Conservation (phyloP, 805 yeast genomes). For the Starmera dryadoides region DNA sequence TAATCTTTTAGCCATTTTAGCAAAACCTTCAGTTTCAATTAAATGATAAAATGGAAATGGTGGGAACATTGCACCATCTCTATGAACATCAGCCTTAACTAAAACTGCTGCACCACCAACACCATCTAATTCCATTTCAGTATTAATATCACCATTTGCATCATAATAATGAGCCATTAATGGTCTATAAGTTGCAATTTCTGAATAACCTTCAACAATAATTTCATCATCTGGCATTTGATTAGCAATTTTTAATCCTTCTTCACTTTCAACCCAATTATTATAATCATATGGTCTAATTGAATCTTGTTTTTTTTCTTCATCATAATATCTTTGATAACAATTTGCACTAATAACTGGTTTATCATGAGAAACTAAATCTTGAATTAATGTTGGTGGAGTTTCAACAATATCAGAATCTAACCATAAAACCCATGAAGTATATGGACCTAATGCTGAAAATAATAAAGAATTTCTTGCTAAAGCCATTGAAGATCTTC, state of each 20-base stretch:
- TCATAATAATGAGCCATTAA: constrained; percentile 88
- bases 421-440: constrained; percentile 94
- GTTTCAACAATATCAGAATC: constrained; percentile 94
- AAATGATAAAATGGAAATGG: constrained; percentile 95
- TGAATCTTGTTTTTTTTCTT: constrained; percentile 43
- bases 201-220: constrained; percentile 89
- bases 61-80: constrained; percentile 99
- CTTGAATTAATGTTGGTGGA: constrained; percentile 78
- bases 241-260: constrained; percentile 69
- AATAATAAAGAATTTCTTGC: constrained; percentile 89
- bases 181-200: constrained; percentile 89
- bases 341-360: constrained; percentile 91
- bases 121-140: constrained; percentile 87
- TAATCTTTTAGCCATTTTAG: constrained; percentile 93
- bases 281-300: constrained; percentile 92
- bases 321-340: constrained; percentile 71
- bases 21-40: constrained; percentile 97
- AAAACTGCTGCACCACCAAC: constrained; percentile 97
- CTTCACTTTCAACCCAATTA: constrained; percentile 88
- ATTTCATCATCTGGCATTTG: constrained; percentile 81
- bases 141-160: constrained; percentile 48
- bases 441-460: constrained; percentile 81
- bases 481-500: constrained; percentile 86
- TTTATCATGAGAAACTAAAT: constrained; percentile 75
- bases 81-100: constrained; percentile 95